Evolutionary conservation across 208 protist species (phyloP), one percentile per base, ranked within the genome.

Genomic region (Wallacemonas sp.): DNA sequence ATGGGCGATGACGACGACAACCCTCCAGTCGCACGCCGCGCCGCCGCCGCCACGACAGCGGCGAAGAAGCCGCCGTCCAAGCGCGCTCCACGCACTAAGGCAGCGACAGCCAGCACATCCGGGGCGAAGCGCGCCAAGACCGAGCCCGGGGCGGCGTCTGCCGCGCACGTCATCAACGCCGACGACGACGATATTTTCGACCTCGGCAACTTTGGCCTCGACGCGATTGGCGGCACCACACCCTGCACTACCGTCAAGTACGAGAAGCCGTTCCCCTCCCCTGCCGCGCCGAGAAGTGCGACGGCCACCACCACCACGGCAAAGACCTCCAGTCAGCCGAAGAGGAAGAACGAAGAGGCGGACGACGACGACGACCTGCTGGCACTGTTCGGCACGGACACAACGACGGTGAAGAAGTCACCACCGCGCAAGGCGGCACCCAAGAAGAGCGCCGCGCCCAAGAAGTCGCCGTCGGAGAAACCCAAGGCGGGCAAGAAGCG

Each of bases 161-260:
- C 33, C 16, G 49, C 22, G 33, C 5, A 45, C 36, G 45, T 20
- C 26, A 18, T 72, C 20, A 44, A 46, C 16, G n/a, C n/a, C n/a
- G 46, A 39, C 32, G 63, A 31, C n/a, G 77, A 82, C 33, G 85
- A 93, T 65, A 48, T 78, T 33, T 87, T 92, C 49, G 82, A 87
- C 62, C 59, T 96, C 12, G 83, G 93, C 45, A 67, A 77, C 44
- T 93, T 95, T 68, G 89, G 89, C 12, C 77, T 95, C 38, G 84
- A 90, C 45, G 89, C 89, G 10, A 61, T 95, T 0, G 48, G 41
- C 45, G 12, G 44, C 39, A 18, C 26, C 57, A 55, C 20, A 11
- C 26, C 46, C 45, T 33, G 20, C 29, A 26, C 38, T 50, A 45
- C 18, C 42, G 38, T 55, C 3, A 73, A 72, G 57, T 41, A 29